Evolutionary conservation across 257 asterid genomes (phyloP).

Genomic region (Solanum dulcamara): DNA sequence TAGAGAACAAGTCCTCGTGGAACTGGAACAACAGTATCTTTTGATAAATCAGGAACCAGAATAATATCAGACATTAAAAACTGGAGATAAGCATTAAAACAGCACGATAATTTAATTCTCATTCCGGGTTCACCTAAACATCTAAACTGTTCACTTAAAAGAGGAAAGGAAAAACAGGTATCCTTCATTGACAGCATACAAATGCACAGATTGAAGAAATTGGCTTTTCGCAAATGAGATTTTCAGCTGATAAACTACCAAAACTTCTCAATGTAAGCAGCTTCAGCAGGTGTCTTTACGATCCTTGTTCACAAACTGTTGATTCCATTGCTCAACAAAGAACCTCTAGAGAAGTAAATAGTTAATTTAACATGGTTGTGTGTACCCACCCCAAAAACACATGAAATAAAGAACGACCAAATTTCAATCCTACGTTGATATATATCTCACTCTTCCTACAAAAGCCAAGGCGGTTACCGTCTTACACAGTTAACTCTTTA

Average conservation of each 20-base stretch:
- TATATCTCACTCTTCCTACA: not conserved
- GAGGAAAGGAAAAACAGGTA: not conserved
- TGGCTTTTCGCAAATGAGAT: not conserved
- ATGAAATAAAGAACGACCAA: not conserved
- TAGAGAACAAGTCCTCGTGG: not conserved
- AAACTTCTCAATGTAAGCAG: not conserved
- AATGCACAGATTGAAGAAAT: not conserved
- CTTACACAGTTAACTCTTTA: not conserved
- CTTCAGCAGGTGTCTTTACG: not conserved
- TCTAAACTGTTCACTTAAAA: not conserved
- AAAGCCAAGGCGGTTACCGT: not conserved
- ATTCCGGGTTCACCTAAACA: not conserved
- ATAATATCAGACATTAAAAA: not conserved
- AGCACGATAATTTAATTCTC: not conserved
- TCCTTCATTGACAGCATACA: not conserved
- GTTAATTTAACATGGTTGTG: not conserved
- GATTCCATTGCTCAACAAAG: not conserved
- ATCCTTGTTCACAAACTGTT: not conserved
- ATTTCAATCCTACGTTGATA: not conserved
- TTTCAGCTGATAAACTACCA: not conserved
- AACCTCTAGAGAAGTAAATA: not conserved
- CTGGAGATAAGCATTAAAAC: not conserved
- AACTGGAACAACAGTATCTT: not conserved
- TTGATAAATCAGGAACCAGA: not conserved
- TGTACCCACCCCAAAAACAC: not conserved